Evolutionary conservation across 805 yeast genomes (phyloP).

Genomic region (Starmerella bacillaris): DNA sequence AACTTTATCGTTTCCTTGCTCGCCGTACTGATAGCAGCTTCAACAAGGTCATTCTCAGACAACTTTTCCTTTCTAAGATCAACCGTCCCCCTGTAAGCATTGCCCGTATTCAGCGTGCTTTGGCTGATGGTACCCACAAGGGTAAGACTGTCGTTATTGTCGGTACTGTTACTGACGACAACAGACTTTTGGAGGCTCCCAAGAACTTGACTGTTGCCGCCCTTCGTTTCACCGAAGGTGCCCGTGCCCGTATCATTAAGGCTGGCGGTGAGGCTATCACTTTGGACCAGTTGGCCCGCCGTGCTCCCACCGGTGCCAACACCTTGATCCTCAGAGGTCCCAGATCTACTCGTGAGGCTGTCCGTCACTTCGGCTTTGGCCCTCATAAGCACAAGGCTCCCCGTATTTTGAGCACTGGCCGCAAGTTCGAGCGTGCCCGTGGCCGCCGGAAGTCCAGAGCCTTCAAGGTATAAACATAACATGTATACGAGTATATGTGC

Average conservation of each 20-base stretch:
- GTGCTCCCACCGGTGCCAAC: conserved; percentile 99
- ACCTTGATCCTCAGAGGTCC: conserved; percentile 97
- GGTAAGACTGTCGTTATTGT: conserved; percentile 92
- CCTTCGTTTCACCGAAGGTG: conserved; percentile 97
- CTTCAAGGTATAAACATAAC: conserved; percentile 95
- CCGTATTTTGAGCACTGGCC: conserved; percentile 90
- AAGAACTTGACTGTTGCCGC: conserved; percentile 90
- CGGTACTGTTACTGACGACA: conserved; percentile 98
- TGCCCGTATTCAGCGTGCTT: conserved; percentile 73
- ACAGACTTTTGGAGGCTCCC: conserved; percentile 86
- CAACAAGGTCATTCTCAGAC: conserved; percentile 91
- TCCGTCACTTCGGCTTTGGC: conserved; percentile 99
- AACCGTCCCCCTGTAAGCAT: conserved; percentile 99
- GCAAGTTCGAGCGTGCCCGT: conserved; percentile 99
- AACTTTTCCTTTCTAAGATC: conserved; percentile 91
- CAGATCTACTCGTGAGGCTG: conserved; percentile 98
- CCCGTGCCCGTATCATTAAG: conserved; percentile 90
- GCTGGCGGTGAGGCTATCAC: conserved; percentile 99
- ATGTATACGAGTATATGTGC: too few species aligned
- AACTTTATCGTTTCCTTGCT: conserved; percentile 97
- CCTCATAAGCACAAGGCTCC: conserved; percentile 99
- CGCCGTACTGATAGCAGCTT: conserved; percentile 97
- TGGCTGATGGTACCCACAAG: conserved; percentile 66
- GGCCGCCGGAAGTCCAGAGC: conserved; percentile 99
- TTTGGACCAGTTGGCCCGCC: conserved; percentile 95